Evolutionary conservation across 2,329 filamentous ascomycete genomes (phyloP).

Genomic region (Claviceps humidiphila): DNA sequence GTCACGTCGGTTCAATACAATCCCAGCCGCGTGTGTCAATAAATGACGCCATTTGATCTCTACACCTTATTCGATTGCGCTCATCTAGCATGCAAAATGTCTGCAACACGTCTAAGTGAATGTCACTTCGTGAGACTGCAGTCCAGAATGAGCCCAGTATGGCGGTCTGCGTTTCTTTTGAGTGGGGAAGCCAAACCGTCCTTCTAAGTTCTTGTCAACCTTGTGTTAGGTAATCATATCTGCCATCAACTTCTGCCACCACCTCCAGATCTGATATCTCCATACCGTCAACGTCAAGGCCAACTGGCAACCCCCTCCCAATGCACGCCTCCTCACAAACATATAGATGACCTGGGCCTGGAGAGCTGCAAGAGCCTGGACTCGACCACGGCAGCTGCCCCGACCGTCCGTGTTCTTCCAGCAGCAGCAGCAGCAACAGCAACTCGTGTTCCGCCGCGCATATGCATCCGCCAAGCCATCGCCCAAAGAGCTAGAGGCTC

Average conservation of each 20-base stretch:
- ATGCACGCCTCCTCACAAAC: slow-evolving; percentile 6
- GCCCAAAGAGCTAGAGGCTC: slow-evolving; percentile 24
- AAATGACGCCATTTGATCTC: no score
- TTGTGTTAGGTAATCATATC: not conserved
- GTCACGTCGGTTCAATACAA: no score
- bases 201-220: no score
- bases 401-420: slow-evolving; percentile 1
- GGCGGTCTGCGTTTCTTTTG: no score
- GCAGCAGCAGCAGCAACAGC: slow-evolving; percentile 1
- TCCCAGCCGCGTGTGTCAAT: no score
- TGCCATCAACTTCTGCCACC: not conserved
- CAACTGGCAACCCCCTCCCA: slow-evolving; percentile 1
- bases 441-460: slow-evolving; percentile 4
- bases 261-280: not conserved
- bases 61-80: no score
- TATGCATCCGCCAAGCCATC: slow-evolving; percentile 16
- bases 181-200: no score
- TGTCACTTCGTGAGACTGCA: no score
- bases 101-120: no score
- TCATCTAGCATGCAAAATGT: no score
- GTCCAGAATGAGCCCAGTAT: no score
- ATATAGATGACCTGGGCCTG: slow-evolving; percentile 25
- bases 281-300: not conserved
- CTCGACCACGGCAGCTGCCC: slow-evolving; percentile 19
- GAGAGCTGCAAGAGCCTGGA: slow-evolving; percentile 24